A percentile compares a stretch with the other conserved stretches of the same genome.
Evolutionary conservation across 202 grass and related monocot species (phyloP).

Genomic region (Brachypodium distachyon): DNA sequence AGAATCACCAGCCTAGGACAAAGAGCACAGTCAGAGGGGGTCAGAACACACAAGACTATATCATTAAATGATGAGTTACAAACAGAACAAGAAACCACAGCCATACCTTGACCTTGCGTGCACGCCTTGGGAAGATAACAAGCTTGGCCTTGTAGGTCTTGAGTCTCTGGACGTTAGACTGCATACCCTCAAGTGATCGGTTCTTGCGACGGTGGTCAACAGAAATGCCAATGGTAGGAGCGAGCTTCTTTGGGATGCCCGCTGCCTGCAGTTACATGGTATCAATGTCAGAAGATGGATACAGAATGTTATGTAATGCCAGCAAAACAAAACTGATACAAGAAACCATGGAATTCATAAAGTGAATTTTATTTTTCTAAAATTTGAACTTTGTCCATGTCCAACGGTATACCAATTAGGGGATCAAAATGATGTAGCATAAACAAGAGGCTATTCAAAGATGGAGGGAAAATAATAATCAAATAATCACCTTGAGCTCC

Average conservation of each 20-base stretch:
- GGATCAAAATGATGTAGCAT: too few species aligned
- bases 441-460: background rate
- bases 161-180: constrained; percentile 67
- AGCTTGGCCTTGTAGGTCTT: constrained; percentile 95
- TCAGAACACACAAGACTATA: background rate
- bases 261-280: constrained; percentile 31
- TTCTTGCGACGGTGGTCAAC: constrained; percentile 90
- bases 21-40: background rate
- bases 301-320: background rate
- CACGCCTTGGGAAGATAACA: constrained; percentile 91
- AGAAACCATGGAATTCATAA: too few species aligned
- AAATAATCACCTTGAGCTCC: constrained; percentile 68
- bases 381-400: background rate
- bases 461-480: background rate
- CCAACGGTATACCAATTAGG: background rate
- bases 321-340: too few species aligned
- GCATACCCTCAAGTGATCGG: constrained; percentile 67
- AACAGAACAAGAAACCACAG: background rate
- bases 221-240: constrained; percentile 68
- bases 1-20: constrained; percentile 75
- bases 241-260: constrained; percentile 72
- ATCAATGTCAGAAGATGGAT: background rate
- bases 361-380: too few species aligned
- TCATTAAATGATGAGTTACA: background rate
- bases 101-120: constrained; percentile 71